These are phyloP conservation scores for Gastrodia elata DNA, from an alignment of 106 monocot genomes.

Conservation along the genomic window DNA sequence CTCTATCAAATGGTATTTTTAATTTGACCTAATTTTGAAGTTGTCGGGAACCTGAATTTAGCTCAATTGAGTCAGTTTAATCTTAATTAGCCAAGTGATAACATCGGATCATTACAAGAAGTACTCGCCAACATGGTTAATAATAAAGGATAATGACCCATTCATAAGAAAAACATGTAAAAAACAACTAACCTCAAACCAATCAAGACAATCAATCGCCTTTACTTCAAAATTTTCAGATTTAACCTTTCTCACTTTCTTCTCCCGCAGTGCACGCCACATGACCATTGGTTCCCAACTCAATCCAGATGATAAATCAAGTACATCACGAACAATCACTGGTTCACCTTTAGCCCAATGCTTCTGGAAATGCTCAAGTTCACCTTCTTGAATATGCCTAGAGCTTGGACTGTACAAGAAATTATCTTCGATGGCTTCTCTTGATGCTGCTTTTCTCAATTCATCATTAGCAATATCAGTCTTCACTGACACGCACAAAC, in stretches of 20 bases:
- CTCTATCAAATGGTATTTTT: too few relatives aligned
- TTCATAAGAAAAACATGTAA: background rate
- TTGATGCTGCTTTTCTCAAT: constrained; percentile 25
- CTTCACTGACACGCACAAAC: constrained; percentile 21
- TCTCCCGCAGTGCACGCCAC: constrained; percentile 70
- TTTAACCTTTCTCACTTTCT: constrained; percentile 7
- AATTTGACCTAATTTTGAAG: too few relatives aligned
- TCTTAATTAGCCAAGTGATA: too few relatives aligned
- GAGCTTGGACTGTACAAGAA: constrained; percentile 39
- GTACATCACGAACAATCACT: constrained; percentile 46
- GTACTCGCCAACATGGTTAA: background rate
- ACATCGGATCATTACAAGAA: too few relatives aligned
- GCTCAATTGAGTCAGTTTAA: too few relatives aligned
- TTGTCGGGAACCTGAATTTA: too few relatives aligned
- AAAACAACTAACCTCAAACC: constrained; percentile 12
- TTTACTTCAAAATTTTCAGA: constrained; percentile 20
- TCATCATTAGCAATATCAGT: constrained; percentile 3
- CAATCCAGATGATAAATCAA: constrained; percentile 39
- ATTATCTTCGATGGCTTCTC: constrained; percentile 39
- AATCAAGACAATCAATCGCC: constrained; percentile 11
- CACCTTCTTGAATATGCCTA: constrained; percentile 26
- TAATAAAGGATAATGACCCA: background rate
- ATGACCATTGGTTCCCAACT: constrained; percentile 79
- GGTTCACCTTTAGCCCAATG: constrained; percentile 63
- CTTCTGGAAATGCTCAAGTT: constrained; percentile 47